Evolutionary conservation across 208 protist genomes (phyloP).

Genomic region (Leishmania turanica): DNA sequence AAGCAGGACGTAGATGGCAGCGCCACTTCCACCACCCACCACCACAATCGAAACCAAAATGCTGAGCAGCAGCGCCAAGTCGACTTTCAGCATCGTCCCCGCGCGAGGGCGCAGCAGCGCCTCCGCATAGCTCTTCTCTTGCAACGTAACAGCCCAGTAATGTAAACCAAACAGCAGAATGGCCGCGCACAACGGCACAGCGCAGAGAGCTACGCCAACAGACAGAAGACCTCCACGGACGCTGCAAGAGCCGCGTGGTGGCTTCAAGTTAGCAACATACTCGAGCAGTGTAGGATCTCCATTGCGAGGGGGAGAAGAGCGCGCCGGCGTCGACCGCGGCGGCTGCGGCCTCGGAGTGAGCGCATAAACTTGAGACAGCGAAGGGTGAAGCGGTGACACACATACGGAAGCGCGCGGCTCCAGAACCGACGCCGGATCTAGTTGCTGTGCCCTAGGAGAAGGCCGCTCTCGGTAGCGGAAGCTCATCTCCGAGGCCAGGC

Average conservation of each 20-base stretch:
- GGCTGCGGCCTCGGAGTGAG: neutral
- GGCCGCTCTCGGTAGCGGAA: neutral
- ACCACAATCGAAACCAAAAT: slow-evolving; percentile 12
- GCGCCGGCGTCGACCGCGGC: neutral
- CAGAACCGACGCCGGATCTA: neutral
- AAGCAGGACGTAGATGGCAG: slow-evolving; percentile 5
- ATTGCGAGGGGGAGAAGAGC: neutral
- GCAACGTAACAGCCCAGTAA: slow-evolving; percentile 38
- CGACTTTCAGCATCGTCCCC: slow-evolving; percentile 19
- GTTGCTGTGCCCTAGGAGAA: neutral
- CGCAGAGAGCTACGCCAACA: slow-evolving; percentile 12
- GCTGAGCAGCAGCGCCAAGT: slow-evolving; percentile 27
- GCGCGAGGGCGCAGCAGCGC: neutral
- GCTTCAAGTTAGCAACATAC: slow-evolving; percentile 15
- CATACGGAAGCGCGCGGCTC: neutral
- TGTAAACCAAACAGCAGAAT: slow-evolving; percentile 45
- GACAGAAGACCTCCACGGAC: slow-evolving; percentile 5
- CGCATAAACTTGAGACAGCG: neutral
- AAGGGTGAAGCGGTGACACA: slow-evolving; percentile 4
- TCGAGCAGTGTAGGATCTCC: slow-evolving; percentile 1
- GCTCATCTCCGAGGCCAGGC: neutral
- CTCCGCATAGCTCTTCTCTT: slow-evolving; percentile 9
- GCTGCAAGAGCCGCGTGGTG: neutral
- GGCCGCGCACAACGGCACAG: slow-evolving; percentile 24
- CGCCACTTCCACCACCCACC: slow-evolving; percentile 18